phyloP scores from a whole-genome alignment of 306 rosid species.

The Betula pendula region DNA sequence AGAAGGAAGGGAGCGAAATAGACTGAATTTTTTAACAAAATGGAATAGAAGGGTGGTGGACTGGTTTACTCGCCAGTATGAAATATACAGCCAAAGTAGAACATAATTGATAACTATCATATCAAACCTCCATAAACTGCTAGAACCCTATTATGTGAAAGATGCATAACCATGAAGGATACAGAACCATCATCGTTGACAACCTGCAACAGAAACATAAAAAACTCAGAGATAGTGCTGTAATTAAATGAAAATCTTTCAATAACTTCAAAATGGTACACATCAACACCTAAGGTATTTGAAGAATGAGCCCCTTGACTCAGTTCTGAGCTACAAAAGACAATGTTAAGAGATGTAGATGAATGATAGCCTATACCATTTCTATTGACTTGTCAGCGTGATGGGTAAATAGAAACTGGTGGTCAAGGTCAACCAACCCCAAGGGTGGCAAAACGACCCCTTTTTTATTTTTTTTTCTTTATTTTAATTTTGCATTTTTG shows the following conservation, averaged over 20 bases:
- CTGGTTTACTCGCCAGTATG: not conserved
- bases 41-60: not conserved
- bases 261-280: not conserved
- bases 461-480: no score
- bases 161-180: constrained; percentile 50
- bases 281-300: not conserved
- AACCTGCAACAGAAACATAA: constrained; percentile 66
- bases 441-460: no score
- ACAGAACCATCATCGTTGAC: constrained; percentile 92
- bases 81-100: not conserved
- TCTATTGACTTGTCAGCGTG: no score
- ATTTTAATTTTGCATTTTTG: no score
- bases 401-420: no score
- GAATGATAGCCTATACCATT: not conserved
- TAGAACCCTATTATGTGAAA: not conserved
- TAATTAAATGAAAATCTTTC: not conserved
- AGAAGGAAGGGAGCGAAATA: not conserved
- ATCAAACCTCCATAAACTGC: not conserved
- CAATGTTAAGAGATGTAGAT: not conserved
- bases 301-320: not conserved
- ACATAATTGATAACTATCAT: not conserved
- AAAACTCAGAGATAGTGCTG: constrained; percentile 20
- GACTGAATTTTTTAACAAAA: not conserved
- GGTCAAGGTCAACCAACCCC: no score
- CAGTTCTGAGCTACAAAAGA: not conserved